phyloP scores from a whole-genome alignment of 2,329 filamentous ascomycete genomes.

The Aureobasidium leucospermi region DNA sequence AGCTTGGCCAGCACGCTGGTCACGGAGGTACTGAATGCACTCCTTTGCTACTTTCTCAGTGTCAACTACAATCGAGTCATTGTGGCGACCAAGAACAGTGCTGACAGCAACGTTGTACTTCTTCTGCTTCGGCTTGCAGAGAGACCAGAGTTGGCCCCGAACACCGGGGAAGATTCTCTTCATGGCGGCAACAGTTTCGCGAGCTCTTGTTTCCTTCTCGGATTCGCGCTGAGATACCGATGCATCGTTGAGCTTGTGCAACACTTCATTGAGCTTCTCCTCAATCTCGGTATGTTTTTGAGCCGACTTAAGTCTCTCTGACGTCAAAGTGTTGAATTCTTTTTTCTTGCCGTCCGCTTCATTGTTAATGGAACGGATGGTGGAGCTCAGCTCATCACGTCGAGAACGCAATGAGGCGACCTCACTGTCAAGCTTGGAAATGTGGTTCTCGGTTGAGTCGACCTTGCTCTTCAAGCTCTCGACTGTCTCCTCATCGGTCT shows the following conservation, averaged over 20 bases:
- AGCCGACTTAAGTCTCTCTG: slow-evolving; percentile 71
- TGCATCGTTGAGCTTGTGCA: slow-evolving; percentile 74
- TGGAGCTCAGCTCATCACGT: slow-evolving; percentile 54
- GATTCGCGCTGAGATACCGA: slow-evolving; percentile 80
- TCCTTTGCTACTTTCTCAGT: slow-evolving; percentile 90
- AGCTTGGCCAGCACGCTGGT: slow-evolving; percentile 77
- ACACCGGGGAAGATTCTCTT: slow-evolving; percentile 91
- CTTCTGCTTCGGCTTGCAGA: slow-evolving; percentile 95
- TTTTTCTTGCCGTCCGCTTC: slow-evolving; percentile 88
- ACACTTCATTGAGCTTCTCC: slow-evolving; percentile 77
- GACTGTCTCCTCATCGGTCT: slow-evolving; percentile 84
- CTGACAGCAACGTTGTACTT: slow-evolving; percentile 92
- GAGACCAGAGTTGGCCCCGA: slow-evolving; percentile 78
- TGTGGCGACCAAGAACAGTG: slow-evolving; percentile 84
- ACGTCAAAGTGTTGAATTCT: slow-evolving; percentile 76
- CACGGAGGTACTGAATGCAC: slow-evolving; percentile 89
- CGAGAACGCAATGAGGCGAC: slow-evolving; percentile 61
- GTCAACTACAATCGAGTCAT: slow-evolving; percentile 91
- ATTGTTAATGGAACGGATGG: slow-evolving; percentile 57
- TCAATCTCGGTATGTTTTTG: slow-evolving; percentile 83
- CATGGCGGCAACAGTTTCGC: slow-evolving; percentile 76
- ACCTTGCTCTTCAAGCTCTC: slow-evolving; percentile 85
- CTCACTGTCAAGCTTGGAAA: slow-evolving; percentile 68
- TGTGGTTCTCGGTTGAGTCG: slow-evolving; percentile 65
- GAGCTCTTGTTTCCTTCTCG: slow-evolving; percentile 69